Evolutionary conservation across 2,329 filamentous ascomycete species (phyloP).

Genomic region (Colletotrichum theobromicola): DNA sequence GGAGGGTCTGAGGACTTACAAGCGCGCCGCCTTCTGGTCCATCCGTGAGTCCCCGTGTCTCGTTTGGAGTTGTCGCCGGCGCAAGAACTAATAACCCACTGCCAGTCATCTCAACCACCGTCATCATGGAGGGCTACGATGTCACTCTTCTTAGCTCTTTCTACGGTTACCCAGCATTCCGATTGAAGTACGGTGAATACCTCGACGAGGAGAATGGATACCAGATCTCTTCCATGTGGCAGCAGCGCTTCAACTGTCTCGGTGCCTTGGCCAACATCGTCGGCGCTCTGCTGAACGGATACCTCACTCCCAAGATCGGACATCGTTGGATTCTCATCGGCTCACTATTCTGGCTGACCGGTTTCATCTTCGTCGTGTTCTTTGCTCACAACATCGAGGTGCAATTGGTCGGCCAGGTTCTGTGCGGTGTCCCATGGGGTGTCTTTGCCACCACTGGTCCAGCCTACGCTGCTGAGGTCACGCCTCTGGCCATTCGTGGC

Average conservation of each 20-base stretch:
- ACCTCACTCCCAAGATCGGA: constrained; percentile 44
- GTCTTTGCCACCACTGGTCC: constrained; percentile 50
- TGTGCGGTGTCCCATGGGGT: constrained; percentile 51
- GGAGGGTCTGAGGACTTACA: constrained; percentile 44
- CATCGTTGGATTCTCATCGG: constrained; percentile 49
- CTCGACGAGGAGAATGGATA: constrained; percentile 39
- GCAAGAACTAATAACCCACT: not conserved
- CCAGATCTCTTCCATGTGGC: constrained; percentile 56
- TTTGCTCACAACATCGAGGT: constrained; percentile 49
- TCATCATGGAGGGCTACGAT: constrained; percentile 59
- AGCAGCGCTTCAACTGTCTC: constrained; percentile 49
- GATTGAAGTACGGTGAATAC: constrained; percentile 43
- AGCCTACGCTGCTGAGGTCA: constrained; percentile 49
- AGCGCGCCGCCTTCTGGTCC: constrained; percentile 44
- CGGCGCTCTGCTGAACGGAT: constrained; percentile 47
- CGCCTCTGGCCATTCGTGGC: constrained; percentile 44
- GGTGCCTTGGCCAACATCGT: constrained; percentile 41
- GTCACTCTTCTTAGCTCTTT: constrained; percentile 51
- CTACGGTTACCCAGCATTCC: constrained; percentile 46
- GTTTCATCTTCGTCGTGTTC: constrained; percentile 54
- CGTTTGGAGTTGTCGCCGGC: not conserved
- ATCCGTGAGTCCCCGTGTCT: constrained; percentile 32
- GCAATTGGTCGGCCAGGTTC: constrained; percentile 49
- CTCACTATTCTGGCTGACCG: constrained; percentile 43
- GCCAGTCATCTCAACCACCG: constrained; percentile 46